Percentiles rank a stretch among this genome's conserved stretches.
These are phyloP conservation scores for Hanseniaspora lachancei DNA, from an alignment of 805 yeast species.

Conservation along the genomic window DNA sequence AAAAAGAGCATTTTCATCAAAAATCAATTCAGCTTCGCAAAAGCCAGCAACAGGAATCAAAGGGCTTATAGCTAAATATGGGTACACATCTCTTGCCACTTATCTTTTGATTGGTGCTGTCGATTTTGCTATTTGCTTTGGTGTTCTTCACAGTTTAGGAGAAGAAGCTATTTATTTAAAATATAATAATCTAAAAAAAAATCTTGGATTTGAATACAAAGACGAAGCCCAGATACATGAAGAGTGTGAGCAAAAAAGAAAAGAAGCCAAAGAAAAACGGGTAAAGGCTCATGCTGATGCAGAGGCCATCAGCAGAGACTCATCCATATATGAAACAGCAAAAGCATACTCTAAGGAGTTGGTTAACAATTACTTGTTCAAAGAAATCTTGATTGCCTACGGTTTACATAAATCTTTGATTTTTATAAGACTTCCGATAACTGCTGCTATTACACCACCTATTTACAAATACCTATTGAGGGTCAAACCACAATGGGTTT, in stretches of 20 bases:
- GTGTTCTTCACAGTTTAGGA: conserved; percentile 76
- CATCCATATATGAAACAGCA: neutral
- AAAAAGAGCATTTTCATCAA: neutral
- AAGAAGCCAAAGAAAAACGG: conserved; percentile 20
- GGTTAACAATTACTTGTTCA: conserved; percentile 35
- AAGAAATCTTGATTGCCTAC: conserved; percentile 83
- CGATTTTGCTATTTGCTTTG: conserved; percentile 73
- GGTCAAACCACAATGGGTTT: conserved; percentile 54
- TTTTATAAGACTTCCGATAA: conserved; percentile 70
- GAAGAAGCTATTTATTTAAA: conserved; percentile 62
- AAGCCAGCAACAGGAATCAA: conserved; percentile 26
- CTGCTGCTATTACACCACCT: conserved; percentile 84
- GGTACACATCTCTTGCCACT: conserved; percentile 80
- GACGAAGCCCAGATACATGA: conserved; percentile 31
- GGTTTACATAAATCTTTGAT: conserved; percentile 83
- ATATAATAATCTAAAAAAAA: conserved; percentile 46
- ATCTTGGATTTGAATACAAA: conserved; percentile 46
- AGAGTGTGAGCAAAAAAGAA: conserved; percentile 27
- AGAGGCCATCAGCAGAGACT: neutral
- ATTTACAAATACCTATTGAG: conserved; percentile 51
- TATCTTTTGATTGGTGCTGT: conserved; percentile 59
- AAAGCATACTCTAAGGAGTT: neutral
- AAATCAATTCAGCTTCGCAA: neutral
- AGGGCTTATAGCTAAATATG: conserved; percentile 69
- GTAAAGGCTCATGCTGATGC: conserved; percentile 14